Conservation (phyloP, 148 eudicot genomes). For the Tetragonia tetragonoides region DNA sequence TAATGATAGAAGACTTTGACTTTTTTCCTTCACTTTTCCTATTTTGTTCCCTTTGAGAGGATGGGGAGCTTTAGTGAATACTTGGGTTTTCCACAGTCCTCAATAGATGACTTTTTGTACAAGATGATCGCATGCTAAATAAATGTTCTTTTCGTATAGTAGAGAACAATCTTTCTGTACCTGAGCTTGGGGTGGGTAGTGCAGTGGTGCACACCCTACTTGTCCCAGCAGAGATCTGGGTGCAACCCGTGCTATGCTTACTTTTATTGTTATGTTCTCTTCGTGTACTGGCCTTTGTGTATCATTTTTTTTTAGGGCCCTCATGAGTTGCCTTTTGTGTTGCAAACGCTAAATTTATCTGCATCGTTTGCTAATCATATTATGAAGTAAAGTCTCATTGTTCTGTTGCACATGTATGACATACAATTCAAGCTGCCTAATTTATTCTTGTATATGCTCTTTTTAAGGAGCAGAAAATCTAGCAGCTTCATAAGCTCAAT, state of each 20-base stretch:
- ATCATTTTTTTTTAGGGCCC: not conserved
- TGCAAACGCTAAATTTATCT: not conserved
- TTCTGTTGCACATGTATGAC: not conserved
- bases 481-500: constrained; percentile 69
- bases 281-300: not conserved
- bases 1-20: not conserved
- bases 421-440: not conserved
- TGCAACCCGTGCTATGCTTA: not conserved
- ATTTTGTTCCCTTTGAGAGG: not conserved
- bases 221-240: too few species aligned
- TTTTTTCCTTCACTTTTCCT: not conserved
- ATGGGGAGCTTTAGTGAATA: too few species aligned
- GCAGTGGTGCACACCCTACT: too few species aligned
- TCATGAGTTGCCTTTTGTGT: not conserved
- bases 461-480: constrained; percentile 52
- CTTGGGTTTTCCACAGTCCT: too few species aligned
- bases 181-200: too few species aligned
- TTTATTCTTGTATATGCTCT: not conserved
- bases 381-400: not conserved
- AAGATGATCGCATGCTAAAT: too few species aligned
- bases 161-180: too few species aligned
- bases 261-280: not conserved
- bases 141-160: too few species aligned
- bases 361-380: not conserved
- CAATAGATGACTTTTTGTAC: too few species aligned